phyloP scores from a whole-genome alignment of 2,329 filamentous ascomycete genomes.

The Trichoderma oligosporum region DNA sequence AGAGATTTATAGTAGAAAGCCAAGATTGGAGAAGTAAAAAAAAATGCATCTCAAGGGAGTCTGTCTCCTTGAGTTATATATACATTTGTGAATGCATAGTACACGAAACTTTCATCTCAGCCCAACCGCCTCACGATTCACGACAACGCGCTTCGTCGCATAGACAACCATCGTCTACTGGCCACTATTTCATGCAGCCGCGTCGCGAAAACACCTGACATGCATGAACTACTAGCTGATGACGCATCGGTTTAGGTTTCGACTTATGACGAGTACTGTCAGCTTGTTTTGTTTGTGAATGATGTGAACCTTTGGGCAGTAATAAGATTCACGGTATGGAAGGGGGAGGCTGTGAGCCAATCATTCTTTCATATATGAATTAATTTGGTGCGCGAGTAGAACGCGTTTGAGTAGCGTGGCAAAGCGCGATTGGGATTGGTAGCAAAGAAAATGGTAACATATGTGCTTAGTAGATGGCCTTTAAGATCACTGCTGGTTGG shows the following conservation, averaged over 20 bases:
- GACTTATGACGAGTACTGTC: not conserved
- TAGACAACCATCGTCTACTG: constrained; percentile 10
- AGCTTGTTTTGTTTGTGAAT: not conserved
- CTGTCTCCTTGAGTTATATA: not conserved
- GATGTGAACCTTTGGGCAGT: constrained; percentile 9
- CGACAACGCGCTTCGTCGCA: constrained; percentile 7
- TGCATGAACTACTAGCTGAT: constrained; percentile 9
- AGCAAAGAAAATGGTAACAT: not conserved
- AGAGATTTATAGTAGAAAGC: not conserved
- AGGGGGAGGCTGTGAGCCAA: constrained; percentile 2
- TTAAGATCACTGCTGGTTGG: not conserved
- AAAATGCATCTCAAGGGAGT: not conserved
- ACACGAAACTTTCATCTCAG: constrained; percentile 3
- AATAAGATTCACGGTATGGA: constrained; percentile 10
- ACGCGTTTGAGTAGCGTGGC: constrained; percentile 10
- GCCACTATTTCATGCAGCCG: constrained; percentile 1
- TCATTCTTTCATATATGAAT: not conserved
- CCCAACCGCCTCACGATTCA: not conserved
- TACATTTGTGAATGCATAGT: not conserved
- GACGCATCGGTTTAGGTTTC: not conserved
- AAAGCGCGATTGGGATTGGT: constrained; percentile 2
- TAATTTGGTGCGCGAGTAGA: constrained; percentile 7
- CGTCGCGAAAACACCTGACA: constrained; percentile 28
- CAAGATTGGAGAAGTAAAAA: not conserved
- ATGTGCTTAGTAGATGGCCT: not conserved